Evolutionary conservation across 2,329 filamentous ascomycete species (phyloP).

Genomic region (Aspergillus neotritici): DNA sequence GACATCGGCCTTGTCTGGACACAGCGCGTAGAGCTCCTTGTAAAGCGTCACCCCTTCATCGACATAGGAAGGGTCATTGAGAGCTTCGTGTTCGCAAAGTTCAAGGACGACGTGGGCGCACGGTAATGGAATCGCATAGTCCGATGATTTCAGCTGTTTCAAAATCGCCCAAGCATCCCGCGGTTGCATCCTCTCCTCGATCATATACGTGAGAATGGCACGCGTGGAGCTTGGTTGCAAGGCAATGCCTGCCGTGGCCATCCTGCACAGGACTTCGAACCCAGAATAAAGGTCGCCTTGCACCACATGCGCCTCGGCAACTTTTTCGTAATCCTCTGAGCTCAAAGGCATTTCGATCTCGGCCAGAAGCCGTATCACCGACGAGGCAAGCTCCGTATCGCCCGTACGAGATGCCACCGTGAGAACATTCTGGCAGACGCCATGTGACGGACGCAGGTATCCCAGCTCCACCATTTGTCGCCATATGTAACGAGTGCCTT

Average conservation of each 20-base stretch:
- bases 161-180: slow-evolving; percentile 54
- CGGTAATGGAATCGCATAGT: slow-evolving; percentile 46
- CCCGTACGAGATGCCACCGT: slow-evolving; percentile 64
- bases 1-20: slow-evolving; percentile 38
- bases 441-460: slow-evolving; percentile 58
- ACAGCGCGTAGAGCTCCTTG: slow-evolving; percentile 53
- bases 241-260: slow-evolving; percentile 59
- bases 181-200: slow-evolving; percentile 42
- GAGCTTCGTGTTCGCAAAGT: slow-evolving; percentile 40
- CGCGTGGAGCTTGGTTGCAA: slow-evolving; percentile 58
- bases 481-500: slow-evolving; percentile 68
- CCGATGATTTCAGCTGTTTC: slow-evolving; percentile 47
- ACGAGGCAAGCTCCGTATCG: slow-evolving; percentile 63
- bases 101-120: slow-evolving; percentile 48
- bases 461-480: slow-evolving; percentile 54
- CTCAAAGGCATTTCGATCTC: slow-evolving; percentile 52
- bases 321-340: slow-evolving; percentile 70
- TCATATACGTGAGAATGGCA: slow-evolving; percentile 55
- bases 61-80: slow-evolving; percentile 32
- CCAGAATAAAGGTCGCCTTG: slow-evolving; percentile 59
- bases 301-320: slow-evolving; percentile 64
- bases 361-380: slow-evolving; percentile 62
- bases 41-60: slow-evolving; percentile 55
- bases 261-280: slow-evolving; percentile 66
- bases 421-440: slow-evolving; percentile 63